Base-by-base conservation (phyloP, 2,329 filamentous ascomycete genomes). In the Claviceps spartinae region DNA sequence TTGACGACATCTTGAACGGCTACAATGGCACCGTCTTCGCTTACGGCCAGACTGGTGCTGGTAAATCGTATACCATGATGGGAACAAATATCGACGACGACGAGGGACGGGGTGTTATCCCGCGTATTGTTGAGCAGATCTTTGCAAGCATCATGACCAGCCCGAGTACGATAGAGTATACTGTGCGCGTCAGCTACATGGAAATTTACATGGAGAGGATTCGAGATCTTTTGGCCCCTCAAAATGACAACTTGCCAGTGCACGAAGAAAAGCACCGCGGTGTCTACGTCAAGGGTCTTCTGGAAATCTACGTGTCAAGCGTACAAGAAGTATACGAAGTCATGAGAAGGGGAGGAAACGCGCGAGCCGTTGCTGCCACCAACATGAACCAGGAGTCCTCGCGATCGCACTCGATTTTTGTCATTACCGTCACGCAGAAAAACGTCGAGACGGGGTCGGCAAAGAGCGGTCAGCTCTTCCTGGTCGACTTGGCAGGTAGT, bases 151-250 rank as follows among this genome's bases (percentile, higher is more conserved):
- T 97, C 67, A 77, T 96, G 71, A 82, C 86, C 22, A 95, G 89
- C 61, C 88, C 91, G 44, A 83, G 83, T 62, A 95, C 88, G 59
- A 96, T 97, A 67, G 93, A 97, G 70, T 97, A 97, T 69, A 97
- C 90, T n/a, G 91, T 98, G 50, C 83, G 90, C 52, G 91, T 97
- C 64, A 95, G 89, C 69, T 97, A 97, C 71, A 96, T 98, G 90
- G 93, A 98, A 71, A 97, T 98, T 58, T 98, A 98, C 75, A 98
- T 97, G 93, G 93, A 98, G 73, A 83, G 86, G 60, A 97, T 98
- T 67, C 82, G 91, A 62, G 93, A 98, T 81, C 72, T 98, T 63
- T 74, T 98, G 57, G 83, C 85, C 24, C 93, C 93, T 11, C 86
- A 90, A 55, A 95, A 97, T 69, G 91, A 96, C 72, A 97, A 97